phyloP scores from a whole-genome alignment of 2,329 filamentous ascomycete genomes.

The Aspergillus japonicus region DNA sequence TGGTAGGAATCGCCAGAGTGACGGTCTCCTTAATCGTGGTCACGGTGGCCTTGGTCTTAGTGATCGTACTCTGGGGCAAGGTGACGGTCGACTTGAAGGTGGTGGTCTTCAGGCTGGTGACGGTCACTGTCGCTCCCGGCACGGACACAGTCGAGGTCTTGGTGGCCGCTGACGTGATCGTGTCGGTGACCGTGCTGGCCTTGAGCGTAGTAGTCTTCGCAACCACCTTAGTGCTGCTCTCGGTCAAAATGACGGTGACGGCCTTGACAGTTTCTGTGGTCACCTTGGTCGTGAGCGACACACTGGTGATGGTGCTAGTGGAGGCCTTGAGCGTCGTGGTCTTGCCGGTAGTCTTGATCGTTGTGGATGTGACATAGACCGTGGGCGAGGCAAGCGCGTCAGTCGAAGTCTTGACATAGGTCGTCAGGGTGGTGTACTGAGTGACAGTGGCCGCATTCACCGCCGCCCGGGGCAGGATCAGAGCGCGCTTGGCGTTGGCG shows the following conservation, averaged over 20 bases:
- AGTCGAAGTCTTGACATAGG: background rate
- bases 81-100: constrained; percentile 18
- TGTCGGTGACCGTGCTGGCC: background rate
- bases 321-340: constrained; percentile 21
- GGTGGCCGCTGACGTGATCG: constrained; percentile 12
- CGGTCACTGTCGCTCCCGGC: constrained; percentile 13
- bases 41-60: constrained; percentile 12
- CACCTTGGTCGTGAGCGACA: background rate
- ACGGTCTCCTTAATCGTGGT: constrained; percentile 18
- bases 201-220: background rate
- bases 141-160: constrained; percentile 14
- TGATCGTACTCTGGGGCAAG: constrained; percentile 11
- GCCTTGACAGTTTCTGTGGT: background rate
- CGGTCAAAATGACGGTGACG: background rate
- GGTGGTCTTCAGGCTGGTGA: constrained; percentile 12
- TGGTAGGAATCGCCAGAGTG: constrained; percentile 23
- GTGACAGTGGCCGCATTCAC: background rate
- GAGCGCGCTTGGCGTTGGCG: background rate
- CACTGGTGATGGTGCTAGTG: constrained; percentile 15
- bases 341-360: constrained; percentile 11
- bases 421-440: background rate
- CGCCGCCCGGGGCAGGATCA: background rate
- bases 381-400: constrained; percentile 16
- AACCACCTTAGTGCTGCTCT: background rate
- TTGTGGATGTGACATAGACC: constrained; percentile 12